Conservation (phyloP, 768 basidiomycete species). For the Candolleomyces efflorescens region DNA sequence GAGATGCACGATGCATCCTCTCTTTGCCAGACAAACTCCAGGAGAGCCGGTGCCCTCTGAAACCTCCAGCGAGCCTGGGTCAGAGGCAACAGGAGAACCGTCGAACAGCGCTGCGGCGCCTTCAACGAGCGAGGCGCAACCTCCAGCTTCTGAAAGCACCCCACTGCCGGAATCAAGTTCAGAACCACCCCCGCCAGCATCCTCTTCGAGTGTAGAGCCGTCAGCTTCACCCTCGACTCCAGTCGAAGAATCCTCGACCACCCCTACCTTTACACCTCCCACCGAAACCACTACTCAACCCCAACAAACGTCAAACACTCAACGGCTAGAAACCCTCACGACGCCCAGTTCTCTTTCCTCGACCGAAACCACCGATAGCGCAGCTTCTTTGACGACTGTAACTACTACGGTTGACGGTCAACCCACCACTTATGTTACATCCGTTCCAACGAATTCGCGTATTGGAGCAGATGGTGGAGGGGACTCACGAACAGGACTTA, state of each 20-base stretch:
- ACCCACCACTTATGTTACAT: background rate
- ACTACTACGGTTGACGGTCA: background rate
- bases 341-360: background rate
- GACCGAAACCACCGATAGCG: background rate
- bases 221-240: background rate
- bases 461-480: background rate
- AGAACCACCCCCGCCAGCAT: background rate
- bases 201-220: background rate
- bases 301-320: background rate
- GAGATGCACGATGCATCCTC: too few relatives aligned
- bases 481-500: constrained; percentile 9
- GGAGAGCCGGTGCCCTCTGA: too few relatives aligned
- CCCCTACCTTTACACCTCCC: background rate
- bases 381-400: background rate
- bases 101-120: too few relatives aligned
- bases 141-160: too few relatives aligned
- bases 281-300: background rate
- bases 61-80: too few relatives aligned
- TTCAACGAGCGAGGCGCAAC: too few relatives aligned
- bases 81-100: too few relatives aligned
- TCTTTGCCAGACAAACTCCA: too few relatives aligned
- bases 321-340: background rate
- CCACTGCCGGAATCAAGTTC: background rate
- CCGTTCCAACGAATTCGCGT: background rate
- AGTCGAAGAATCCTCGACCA: background rate